Conservation (phyloP, 2,329 filamentous ascomycete species). For the Botrytis medusae region DNA sequence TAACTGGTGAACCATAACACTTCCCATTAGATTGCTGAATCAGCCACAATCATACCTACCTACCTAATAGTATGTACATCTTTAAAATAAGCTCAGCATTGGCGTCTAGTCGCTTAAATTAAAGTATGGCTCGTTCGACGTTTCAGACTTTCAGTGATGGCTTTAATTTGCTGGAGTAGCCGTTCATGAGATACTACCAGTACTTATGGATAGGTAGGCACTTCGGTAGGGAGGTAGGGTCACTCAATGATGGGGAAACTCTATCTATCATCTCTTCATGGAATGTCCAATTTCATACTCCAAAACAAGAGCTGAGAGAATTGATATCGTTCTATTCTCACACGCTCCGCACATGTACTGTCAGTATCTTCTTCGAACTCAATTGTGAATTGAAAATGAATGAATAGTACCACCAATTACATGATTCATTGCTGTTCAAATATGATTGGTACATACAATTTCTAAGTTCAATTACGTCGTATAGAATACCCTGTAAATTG, state of each 20-base stretch:
- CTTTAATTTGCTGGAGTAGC: neutral
- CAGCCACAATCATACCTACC: neutral
- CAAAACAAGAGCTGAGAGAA: neutral
- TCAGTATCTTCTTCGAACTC: neutral
- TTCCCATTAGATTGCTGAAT: neutral
- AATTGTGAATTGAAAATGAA: neutral
- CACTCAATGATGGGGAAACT: neutral
- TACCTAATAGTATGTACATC: neutral
- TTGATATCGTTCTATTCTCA: neutral
- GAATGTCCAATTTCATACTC: neutral
- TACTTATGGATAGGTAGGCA: neutral
- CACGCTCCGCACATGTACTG: neutral
- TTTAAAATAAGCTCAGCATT: neutral
- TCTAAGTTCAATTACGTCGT: neutral
- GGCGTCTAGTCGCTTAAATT: constrained; percentile 15
- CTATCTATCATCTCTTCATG: neutral
- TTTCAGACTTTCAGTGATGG: neutral
- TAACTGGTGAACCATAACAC: neutral
- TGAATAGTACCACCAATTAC: neutral
- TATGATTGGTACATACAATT: neutral
- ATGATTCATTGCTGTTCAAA: neutral
- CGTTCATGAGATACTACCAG: neutral
- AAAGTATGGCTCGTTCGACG: neutral
- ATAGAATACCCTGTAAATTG: constrained; percentile 1
- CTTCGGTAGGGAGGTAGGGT: neutral